Evolutionary conservation across 2,329 filamentous ascomycete genomes (phyloP).

Genomic region (Celoporthe dispersa): DNA sequence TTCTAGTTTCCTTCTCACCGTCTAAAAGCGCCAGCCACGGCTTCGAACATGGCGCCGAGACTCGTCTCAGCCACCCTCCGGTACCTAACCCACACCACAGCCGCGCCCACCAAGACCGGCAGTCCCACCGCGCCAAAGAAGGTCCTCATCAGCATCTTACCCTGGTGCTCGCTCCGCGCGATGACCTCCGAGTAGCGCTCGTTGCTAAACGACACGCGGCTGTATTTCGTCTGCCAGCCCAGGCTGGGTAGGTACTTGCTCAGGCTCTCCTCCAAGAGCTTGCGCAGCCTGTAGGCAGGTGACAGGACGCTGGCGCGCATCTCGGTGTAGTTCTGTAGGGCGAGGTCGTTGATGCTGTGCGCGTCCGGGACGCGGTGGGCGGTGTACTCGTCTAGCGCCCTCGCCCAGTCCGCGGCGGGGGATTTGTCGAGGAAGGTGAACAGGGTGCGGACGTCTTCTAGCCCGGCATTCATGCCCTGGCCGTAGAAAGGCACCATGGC

Average conservation of each 20-base stretch:
- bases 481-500: slow-evolving; percentile 99
- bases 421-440: slow-evolving; percentile 81
- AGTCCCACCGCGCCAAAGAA: slow-evolving; percentile 42
- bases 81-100: slow-evolving; percentile 28
- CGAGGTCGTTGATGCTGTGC: slow-evolving; percentile 89
- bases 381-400: slow-evolving; percentile 79
- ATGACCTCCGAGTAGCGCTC: slow-evolving; percentile 87
- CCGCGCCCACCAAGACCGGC: slow-evolving; percentile 31
- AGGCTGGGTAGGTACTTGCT: slow-evolving; percentile 75
- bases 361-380: slow-evolving; percentile 75
- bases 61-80: slow-evolving; percentile 16
- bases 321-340: slow-evolving; percentile 88
- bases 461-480: slow-evolving; percentile 95
- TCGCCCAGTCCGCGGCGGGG: slow-evolving; percentile 55
- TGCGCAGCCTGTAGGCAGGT: slow-evolving; percentile 77
- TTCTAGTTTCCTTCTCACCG: slow-evolving; percentile 7
- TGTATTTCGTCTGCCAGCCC: slow-evolving; percentile 93
- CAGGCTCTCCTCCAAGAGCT: slow-evolving; percentile 83
- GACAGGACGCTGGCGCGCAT: slow-evolving; percentile 88
- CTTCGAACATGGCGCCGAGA: slow-evolving; percentile 8
- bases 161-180: slow-evolving; percentile 70
- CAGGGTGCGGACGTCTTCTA: slow-evolving; percentile 90
- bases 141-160: slow-evolving; percentile 57
- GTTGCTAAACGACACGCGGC: slow-evolving; percentile 90
- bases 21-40: slow-evolving; percentile 7